phyloP scores from a whole-genome alignment of 1,139 yeast genomes.

The Sugiyamaella sp. region DNA sequence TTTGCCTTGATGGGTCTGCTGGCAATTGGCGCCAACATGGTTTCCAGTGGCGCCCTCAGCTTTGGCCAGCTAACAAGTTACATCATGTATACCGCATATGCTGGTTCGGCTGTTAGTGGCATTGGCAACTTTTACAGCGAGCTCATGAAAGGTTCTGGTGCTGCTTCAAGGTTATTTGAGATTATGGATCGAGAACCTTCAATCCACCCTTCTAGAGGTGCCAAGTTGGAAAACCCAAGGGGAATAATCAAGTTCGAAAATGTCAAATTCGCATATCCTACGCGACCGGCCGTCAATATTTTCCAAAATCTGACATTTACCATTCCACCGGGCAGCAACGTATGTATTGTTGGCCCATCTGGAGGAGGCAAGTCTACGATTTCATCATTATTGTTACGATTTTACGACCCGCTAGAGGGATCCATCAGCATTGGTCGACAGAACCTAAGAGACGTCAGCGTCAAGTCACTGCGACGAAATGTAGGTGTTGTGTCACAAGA shows the following conservation, averaged over 20 bases:
- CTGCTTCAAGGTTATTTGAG: conserved; percentile 90
- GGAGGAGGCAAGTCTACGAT: conserved; percentile 96
- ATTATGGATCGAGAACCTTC: conserved; percentile 73
- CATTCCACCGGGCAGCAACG: conserved; percentile 81
- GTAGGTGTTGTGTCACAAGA: conserved; percentile 94
- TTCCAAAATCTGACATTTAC: conserved; percentile 66
- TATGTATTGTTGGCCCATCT: conserved; percentile 94
- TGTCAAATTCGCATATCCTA: conserved; percentile 80
- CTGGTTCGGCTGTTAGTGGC: conserved; percentile 89
- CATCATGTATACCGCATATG: conserved; percentile 90
- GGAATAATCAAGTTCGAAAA: conserved; percentile 64
- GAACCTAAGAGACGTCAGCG: conserved; percentile 66
- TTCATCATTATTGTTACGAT: conserved; percentile 73
- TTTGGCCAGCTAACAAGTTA: conserved; percentile 91
- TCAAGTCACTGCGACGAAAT: conserved; percentile 70
- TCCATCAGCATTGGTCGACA: conserved; percentile 67
- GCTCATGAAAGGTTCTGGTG: conserved; percentile 96
- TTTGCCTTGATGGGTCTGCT: conserved; percentile 73
- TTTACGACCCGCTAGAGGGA: conserved; percentile 78
- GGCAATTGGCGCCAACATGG: conserved; percentile 79
- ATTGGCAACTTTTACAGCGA: conserved; percentile 89
- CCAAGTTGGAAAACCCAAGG: conserved; percentile 46
- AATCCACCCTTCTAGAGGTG: conserved; percentile 67
- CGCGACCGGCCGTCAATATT: conserved; percentile 73
- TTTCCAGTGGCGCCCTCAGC: conserved; percentile 67